Evolutionary conservation across 2,329 filamentous ascomycete genomes (phyloP).

Genomic region (Ophiocordyceps camponoti-saundersi): DNA sequence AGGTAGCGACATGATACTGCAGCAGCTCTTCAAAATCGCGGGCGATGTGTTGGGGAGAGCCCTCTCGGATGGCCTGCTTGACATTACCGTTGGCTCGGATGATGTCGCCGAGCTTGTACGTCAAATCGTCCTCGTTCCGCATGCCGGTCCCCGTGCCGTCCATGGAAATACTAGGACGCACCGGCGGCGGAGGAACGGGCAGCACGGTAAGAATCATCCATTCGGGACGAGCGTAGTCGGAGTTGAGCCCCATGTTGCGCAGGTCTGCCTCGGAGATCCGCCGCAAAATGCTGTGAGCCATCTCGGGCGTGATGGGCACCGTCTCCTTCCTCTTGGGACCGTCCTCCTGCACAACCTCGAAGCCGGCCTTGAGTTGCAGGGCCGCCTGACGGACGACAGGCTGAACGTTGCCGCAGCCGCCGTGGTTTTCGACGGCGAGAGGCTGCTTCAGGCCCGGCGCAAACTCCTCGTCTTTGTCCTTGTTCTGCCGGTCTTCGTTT

Average conservation of each 20-base stretch:
- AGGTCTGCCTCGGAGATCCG: slow-evolving; percentile 71
- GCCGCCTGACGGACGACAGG: slow-evolving; percentile 79
- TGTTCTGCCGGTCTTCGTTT: slow-evolving; percentile 53
- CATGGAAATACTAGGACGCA: slow-evolving; percentile 92
- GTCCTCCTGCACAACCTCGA: slow-evolving; percentile 53
- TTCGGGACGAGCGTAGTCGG: slow-evolving; percentile 87
- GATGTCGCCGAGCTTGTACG: slow-evolving; percentile 96
- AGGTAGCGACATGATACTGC: slow-evolving; percentile 96
- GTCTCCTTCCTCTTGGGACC: slow-evolving; percentile 60
- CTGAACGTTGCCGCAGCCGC: slow-evolving; percentile 83
- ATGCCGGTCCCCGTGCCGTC: slow-evolving; percentile 84
- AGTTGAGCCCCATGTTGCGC: slow-evolving; percentile 75
- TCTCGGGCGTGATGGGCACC: slow-evolving; percentile 63
- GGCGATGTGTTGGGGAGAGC: slow-evolving; percentile 79
- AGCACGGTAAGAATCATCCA: slow-evolving; percentile 97
- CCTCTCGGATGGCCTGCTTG: slow-evolving; percentile 75
- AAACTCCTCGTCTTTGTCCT: slow-evolving; percentile 52
- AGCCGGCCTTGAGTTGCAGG: slow-evolving; percentile 59
- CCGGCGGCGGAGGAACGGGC: slow-evolving; percentile 86
- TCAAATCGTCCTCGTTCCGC: slow-evolving; percentile 96
- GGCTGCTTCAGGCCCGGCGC: slow-evolving; percentile 39
- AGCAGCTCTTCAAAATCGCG: slow-evolving; percentile 81
- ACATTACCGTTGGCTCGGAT: slow-evolving; percentile 96
- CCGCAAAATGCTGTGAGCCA: slow-evolving; percentile 73
- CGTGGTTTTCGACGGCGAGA: slow-evolving; percentile 41